Evolutionary conservation across 495 filamentous ascomycete species (phyloP).

Genomic region (Penicillium diatomitis): DNA sequence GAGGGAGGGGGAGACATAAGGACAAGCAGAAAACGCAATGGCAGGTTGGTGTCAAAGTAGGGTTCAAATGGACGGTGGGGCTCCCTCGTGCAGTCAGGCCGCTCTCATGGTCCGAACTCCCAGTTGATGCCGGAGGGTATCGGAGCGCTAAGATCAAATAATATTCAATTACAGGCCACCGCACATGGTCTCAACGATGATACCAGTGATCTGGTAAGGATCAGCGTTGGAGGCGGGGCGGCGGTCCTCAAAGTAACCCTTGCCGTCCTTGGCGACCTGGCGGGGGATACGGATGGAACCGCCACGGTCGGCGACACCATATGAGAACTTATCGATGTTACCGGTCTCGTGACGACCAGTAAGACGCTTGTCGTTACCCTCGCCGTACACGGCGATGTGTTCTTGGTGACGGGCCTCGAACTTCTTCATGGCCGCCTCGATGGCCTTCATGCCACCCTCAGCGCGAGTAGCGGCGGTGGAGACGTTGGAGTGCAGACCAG

Average conservation of each 20-base stretch:
- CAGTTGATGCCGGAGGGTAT: slow-evolving; percentile 41
- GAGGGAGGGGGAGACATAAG: slow-evolving; percentile 3
- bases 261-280: slow-evolving; percentile 81
- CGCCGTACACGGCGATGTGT: slow-evolving; percentile 96
- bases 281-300: slow-evolving; percentile 89
- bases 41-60: slow-evolving; percentile 10
- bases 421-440: slow-evolving; percentile 80
- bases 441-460: slow-evolving; percentile 90
- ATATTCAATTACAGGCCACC: slow-evolving; percentile 33
- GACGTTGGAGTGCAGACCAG: slow-evolving; percentile 95
- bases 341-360: slow-evolving; percentile 96
- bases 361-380: slow-evolving; percentile 85
- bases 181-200: slow-evolving; percentile 71
- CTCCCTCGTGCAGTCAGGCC: slow-evolving; percentile 33
- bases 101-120: slow-evolving; percentile 31
- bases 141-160: slow-evolving; percentile 39
- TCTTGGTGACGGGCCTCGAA: slow-evolving; percentile 82
- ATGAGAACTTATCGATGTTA: slow-evolving; percentile 86
- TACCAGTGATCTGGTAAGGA: slow-evolving; percentile 93
- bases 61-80: slow-evolving; percentile 23
- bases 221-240: slow-evolving; percentile 91
- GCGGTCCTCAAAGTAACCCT: slow-evolving; percentile 97
- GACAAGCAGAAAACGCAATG: slow-evolving; percentile 8
- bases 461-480: slow-evolving; percentile 78
- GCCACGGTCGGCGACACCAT: slow-evolving; percentile 93